Conservation (phyloP, 805 yeast species). For the Candida insectorum region DNA sequence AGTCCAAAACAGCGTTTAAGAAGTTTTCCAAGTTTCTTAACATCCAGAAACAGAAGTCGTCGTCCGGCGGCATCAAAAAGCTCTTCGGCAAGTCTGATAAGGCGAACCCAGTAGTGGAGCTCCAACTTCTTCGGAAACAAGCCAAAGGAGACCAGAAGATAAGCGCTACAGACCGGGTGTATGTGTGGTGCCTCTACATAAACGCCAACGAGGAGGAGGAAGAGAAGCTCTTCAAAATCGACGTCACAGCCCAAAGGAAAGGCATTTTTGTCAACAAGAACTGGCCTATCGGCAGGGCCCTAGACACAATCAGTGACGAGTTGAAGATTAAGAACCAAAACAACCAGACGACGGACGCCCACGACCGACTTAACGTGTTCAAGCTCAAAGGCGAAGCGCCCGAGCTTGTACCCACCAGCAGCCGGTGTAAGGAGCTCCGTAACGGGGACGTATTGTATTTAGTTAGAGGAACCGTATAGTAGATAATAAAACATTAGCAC, state of each 20-base stretch:
- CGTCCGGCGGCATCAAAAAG: background rate
- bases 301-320: slow-evolving; percentile 50
- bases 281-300: slow-evolving; percentile 59
- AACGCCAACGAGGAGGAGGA: slow-evolving; percentile 21
- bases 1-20: slow-evolving; percentile 20
- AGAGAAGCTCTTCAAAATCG: slow-evolving; percentile 19
- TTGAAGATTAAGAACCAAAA: slow-evolving; percentile 49
- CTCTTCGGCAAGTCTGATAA: slow-evolving; percentile 3
- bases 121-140: slow-evolving; percentile 32
- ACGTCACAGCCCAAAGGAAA: slow-evolving; percentile 23
- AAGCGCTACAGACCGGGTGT: slow-evolving; percentile 41
- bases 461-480: slow-evolving; percentile 43
- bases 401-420: slow-evolving; percentile 24
- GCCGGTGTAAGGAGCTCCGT: slow-evolving; percentile 34
- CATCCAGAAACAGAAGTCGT: slow-evolving; percentile 17
- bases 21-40: slow-evolving; percentile 26
- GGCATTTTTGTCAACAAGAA: slow-evolving; percentile 48
- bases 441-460: slow-evolving; percentile 52
- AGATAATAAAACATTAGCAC: no score
- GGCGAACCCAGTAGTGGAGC: slow-evolving; percentile 15
- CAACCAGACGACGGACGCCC: slow-evolving; percentile 39
- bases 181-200: slow-evolving; percentile 46
- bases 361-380: slow-evolving; percentile 48
- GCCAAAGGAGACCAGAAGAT: slow-evolving; percentile 55
- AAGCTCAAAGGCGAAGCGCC: slow-evolving; percentile 29